Evolutionary conservation across 2,329 filamentous ascomycete genomes (phyloP).

Genomic region (Xenoacremonium recifei): DNA sequence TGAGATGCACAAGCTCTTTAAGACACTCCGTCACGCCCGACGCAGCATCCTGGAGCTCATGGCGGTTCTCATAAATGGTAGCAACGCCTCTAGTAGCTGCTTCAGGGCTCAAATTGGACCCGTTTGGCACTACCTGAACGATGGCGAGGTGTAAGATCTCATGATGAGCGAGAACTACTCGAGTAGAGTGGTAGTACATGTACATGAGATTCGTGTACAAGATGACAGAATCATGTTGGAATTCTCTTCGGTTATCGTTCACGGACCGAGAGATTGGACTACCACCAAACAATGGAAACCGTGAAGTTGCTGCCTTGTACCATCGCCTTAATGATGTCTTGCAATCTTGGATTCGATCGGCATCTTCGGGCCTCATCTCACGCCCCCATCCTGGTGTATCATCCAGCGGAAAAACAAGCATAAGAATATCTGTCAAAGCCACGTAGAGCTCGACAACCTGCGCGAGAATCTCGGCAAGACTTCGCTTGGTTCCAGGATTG

Average conservation of each 20-base stretch:
- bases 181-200: slow-evolving; percentile 50
- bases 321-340: slow-evolving; percentile 37
- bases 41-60: slow-evolving; percentile 44
- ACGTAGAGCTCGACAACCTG: slow-evolving; percentile 45
- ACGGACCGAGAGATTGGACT: slow-evolving; percentile 23
- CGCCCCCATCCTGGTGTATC: slow-evolving; percentile 40
- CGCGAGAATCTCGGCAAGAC: slow-evolving; percentile 43
- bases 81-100: slow-evolving; percentile 29
- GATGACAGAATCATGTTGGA: slow-evolving; percentile 40
- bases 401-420: slow-evolving; percentile 43
- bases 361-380: slow-evolving; percentile 30
- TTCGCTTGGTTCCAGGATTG: slow-evolving; percentile 41
- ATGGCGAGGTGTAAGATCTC: slow-evolving; percentile 45
- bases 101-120: slow-evolving; percentile 29
- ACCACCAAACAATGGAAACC: slow-evolving; percentile 39
- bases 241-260: slow-evolving; percentile 26
- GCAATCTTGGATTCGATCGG: slow-evolving; percentile 31
- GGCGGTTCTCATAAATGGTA: slow-evolving; percentile 38
- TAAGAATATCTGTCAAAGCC: slow-evolving; percentile 45
- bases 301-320: slow-evolving; percentile 37
- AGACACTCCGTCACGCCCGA: slow-evolving; percentile 44
- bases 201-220: slow-evolving; percentile 48
- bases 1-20: slow-evolving; percentile 45
- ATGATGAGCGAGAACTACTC: slow-evolving; percentile 44
- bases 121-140: slow-evolving; percentile 32